A percentile compares a stretch with the other conserved stretches of the same genome.
Conservation (phyloP, 768 basidiomycete genomes). For the Phlegmacium glaucopus region DNA sequence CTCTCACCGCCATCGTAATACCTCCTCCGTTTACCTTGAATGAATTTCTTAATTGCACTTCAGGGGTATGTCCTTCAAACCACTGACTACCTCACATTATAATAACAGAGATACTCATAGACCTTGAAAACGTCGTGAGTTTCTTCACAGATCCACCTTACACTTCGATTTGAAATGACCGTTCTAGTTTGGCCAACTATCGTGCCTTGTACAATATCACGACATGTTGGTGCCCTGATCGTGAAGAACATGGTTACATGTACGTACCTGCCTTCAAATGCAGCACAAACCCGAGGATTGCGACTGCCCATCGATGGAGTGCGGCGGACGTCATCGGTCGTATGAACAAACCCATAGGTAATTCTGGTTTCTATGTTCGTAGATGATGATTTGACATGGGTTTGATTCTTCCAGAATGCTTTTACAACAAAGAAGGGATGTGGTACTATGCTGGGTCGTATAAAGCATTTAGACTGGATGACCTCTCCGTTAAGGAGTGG, state of each 20-base stretch:
- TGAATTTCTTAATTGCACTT: slow-evolving; percentile 60
- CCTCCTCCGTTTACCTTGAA: slow-evolving; percentile 62
- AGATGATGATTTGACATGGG: not conserved
- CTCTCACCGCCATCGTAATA: slow-evolving; percentile 65
- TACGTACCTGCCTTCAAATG: slow-evolving; percentile 75
- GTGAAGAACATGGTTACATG: slow-evolving; percentile 80
- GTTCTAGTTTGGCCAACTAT: slow-evolving; percentile 57
- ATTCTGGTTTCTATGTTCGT: not conserved
- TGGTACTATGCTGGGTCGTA: slow-evolving; percentile 88
- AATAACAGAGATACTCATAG: slow-evolving; percentile 28
- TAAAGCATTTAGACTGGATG: slow-evolving; percentile 59
- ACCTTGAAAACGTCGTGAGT: slow-evolving; percentile 55
- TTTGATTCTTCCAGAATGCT: slow-evolving; percentile 52
- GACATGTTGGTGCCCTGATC: slow-evolving; percentile 77
- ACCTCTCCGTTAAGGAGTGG: slow-evolving; percentile 69
- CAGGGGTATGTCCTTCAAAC: slow-evolving; percentile 42
- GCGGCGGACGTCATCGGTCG: slow-evolving; percentile 57
- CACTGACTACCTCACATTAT: not conserved
- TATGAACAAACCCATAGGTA: slow-evolving; percentile 64
- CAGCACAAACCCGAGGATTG: slow-evolving; percentile 72
- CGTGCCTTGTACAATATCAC: slow-evolving; percentile 64
- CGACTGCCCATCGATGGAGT: slow-evolving; percentile 74
- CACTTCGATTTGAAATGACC: not conserved
- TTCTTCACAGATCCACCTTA: not conserved
- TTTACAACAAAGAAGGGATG: slow-evolving; percentile 74